These are phyloP conservation scores for Schizochytrium sp. DNA, from an alignment of 108 stramenopile genomes.

Conservation along the genomic window DNA sequence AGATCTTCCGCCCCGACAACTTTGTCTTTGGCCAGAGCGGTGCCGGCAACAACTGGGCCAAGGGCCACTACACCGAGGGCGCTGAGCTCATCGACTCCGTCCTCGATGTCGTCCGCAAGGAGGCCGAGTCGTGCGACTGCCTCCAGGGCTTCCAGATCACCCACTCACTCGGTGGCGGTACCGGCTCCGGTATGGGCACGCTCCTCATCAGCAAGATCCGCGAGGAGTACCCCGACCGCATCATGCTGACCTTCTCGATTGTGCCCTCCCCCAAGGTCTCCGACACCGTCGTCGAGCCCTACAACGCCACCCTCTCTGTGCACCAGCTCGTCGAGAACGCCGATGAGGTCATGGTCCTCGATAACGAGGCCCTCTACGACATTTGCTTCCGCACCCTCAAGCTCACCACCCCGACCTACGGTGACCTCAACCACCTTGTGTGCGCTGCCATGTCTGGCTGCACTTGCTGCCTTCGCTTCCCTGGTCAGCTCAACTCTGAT, in stretches of 20 bases:
- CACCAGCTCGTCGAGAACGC: slow-evolving; percentile 94
- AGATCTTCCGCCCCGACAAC: slow-evolving; percentile 86
- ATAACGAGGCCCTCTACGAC: slow-evolving; percentile 91
- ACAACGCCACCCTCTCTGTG: slow-evolving; percentile 90
- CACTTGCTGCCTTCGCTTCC: slow-evolving; percentile 90
- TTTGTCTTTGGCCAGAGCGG: slow-evolving; percentile 84
- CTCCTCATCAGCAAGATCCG: not conserved
- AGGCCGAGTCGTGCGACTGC: slow-evolving; percentile 76
- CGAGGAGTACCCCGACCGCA: slow-evolving; percentile 54
- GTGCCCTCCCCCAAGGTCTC: slow-evolving; percentile 88
- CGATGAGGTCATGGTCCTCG: slow-evolving; percentile 86
- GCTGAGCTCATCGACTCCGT: slow-evolving; percentile 86
- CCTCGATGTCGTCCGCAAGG: slow-evolving; percentile 85
- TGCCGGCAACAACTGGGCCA: slow-evolving; percentile 82
- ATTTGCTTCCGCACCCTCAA: slow-evolving; percentile 87
- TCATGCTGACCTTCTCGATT: slow-evolving; percentile 80
- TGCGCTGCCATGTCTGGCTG: slow-evolving; percentile 85
- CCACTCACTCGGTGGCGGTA: slow-evolving; percentile 85
- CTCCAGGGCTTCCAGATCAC: slow-evolving; percentile 80
- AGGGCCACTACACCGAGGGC: slow-evolving; percentile 92
- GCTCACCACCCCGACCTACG: slow-evolving; percentile 76
- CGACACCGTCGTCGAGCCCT: slow-evolving; percentile 88
- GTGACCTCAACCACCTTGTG: slow-evolving; percentile 87
- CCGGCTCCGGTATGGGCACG: slow-evolving; percentile 84
- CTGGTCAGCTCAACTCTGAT: slow-evolving; percentile 96